phyloP scores from a whole-genome alignment of 2,329 filamentous ascomycete genomes.

The Sphaerulina populicola region DNA sequence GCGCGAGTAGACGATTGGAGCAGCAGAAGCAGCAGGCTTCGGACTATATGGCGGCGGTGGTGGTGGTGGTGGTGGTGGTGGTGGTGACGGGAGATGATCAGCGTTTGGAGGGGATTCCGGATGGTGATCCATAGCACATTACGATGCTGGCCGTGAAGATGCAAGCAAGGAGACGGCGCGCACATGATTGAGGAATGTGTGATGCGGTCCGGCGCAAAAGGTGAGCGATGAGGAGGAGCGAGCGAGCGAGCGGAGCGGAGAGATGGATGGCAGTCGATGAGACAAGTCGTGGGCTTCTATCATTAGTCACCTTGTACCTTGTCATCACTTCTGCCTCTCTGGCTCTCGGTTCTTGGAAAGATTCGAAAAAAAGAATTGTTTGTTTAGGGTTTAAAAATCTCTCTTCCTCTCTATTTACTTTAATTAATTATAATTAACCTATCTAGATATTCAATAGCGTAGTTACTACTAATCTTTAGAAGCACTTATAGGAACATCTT shows the following conservation, averaged over 20 bases:
- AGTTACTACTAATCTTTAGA: too few species aligned
- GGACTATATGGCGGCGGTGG: conserved; percentile 5
- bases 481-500: too few species aligned
- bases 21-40: background rate
- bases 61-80: background rate
- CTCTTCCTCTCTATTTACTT: too few species aligned
- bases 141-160: conserved; percentile 4
- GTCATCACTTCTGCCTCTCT: too few species aligned
- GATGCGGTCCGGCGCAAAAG: conserved; percentile 6
- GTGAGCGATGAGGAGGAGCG: background rate
- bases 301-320: too few species aligned
- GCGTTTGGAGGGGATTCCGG: background rate
- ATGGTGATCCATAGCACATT: conserved; percentile 8
- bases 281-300: background rate
- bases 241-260: background rate
- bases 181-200: conserved; percentile 13
- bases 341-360: too few species aligned
- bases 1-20: conserved; percentile 29
- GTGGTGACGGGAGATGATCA: background rate
- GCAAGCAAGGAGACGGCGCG: conserved; percentile 11
- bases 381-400: too few species aligned
- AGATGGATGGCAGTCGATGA: background rate
- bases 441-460: too few species aligned
- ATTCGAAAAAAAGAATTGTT: too few species aligned
- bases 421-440: too few species aligned